Base-by-base conservation (phyloP, 495 filamentous ascomycete species). In the Hyphodiscus hymeniophilus region DNA sequence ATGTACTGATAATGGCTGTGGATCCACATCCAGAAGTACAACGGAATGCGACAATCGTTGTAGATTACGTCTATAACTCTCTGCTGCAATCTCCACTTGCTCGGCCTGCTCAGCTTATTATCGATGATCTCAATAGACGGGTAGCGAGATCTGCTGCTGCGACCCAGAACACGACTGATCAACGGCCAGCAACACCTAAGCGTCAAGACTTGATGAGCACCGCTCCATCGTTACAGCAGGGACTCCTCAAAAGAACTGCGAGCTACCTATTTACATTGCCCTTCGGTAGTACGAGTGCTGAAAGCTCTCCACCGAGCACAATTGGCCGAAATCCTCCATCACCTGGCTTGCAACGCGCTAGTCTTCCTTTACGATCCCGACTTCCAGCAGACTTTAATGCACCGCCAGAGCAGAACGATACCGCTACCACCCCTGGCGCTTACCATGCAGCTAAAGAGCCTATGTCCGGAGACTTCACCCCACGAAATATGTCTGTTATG, bases 21-120 rank as follows among this genome's bases (percentile, higher is more conserved):
- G 92, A 97, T 54, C 91, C 92, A 18, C 89, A 95, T 60, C 92
- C 92, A 7, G 89, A 97, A 52, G 85, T 96, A 24, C 86, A 91
- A 36, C 78, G 84, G 55, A 81, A 89, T 62, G 92, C 89, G 6
- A 76, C 75, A 11, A 74, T 82, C 23, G 77, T 96, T 32, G 75
- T 94, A 20, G 92, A 97, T 60, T 85, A 84, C 55, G 77, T 97
- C 34, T 82, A 97, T 56, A 69, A 81, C 26, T 72, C 76, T 2
- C 68, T 97, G 15, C 59, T 95, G 4, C 73, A 86, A 21, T 95
- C 91, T 1, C 75, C 85, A 5, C 74, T 95, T 45, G 83, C 80
- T 18, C 52, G 69, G 10, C 69, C 81, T 36, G 82, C 87, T 34
- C 83, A 86, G 55, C 70, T 66, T 28, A 60, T 90, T 34, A 84